Conservation (phyloP, 148 eudicot species). For the Vaccinium vitisidaea region DNA sequence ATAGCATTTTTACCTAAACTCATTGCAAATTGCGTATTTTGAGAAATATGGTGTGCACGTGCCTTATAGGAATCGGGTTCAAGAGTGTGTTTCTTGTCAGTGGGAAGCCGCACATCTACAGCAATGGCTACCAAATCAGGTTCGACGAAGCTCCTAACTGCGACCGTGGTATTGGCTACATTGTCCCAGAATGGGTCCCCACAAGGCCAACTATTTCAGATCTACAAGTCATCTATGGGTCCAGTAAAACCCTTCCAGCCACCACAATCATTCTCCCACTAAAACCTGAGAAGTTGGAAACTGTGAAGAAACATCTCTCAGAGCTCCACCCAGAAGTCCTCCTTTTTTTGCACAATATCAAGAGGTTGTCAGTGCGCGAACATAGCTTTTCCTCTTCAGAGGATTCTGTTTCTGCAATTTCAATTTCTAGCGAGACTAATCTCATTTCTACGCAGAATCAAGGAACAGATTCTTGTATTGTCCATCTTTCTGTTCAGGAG, state of each 20-base stretch:
- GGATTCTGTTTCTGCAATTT: slow-evolving; percentile 30
- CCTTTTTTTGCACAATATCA: slow-evolving; percentile 34
- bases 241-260: slow-evolving; percentile 16
- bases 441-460: slow-evolving; percentile 19
- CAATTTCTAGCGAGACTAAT: slow-evolving; percentile 38
- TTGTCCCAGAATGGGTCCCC: slow-evolving; percentile 48
- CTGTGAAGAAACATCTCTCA: slow-evolving; percentile 38
- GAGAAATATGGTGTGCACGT: neutral
- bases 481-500: slow-evolving; percentile 35
- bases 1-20: neutral
- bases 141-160: slow-evolving; percentile 41
- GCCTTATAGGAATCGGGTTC: slow-evolving; percentile 43
- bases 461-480: slow-evolving; percentile 29
- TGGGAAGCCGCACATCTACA: slow-evolving; percentile 36
- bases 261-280: slow-evolving; percentile 47
- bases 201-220: slow-evolving; percentile 28
- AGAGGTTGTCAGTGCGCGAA: slow-evolving; percentile 28
- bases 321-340: slow-evolving; percentile 43
- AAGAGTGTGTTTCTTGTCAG: slow-evolving; percentile 47
- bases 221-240: slow-evolving; percentile 29
- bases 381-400: neutral
- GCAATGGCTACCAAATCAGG: slow-evolving; percentile 46
- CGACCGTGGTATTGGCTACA: slow-evolving; percentile 41
- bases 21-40: neutral
- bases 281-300: slow-evolving; percentile 37